phyloP scores from a whole-genome alignment of 2,329 filamentous ascomycete genomes.

The Mycogone perniciosa region DNA sequence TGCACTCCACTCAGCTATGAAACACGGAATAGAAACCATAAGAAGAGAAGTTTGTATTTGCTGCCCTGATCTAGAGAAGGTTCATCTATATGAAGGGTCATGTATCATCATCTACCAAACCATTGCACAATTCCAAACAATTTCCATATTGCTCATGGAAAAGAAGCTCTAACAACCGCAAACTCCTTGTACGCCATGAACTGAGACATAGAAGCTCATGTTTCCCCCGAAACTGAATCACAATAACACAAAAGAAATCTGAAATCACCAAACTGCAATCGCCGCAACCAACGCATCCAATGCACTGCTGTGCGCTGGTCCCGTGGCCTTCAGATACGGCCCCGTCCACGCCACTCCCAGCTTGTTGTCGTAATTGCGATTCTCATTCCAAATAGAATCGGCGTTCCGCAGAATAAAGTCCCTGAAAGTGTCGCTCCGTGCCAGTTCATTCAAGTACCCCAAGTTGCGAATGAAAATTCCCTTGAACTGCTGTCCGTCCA shows the following conservation, averaged over 20 bases:
- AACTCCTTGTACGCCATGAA: no score
- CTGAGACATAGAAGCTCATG: no score
- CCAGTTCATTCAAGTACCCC: conserved; percentile 46
- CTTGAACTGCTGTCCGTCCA: conserved; percentile 61
- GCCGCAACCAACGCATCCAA: conserved; percentile 63
- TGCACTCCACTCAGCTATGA: no score
- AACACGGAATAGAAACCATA: no score
- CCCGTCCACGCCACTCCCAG: conserved; percentile 62
- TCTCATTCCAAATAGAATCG: conserved; percentile 56
- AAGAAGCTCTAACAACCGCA: no score
- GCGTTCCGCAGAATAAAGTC: conserved; percentile 56
- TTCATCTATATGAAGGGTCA: no score
- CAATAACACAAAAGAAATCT: not conserved
- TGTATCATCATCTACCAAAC: no score
- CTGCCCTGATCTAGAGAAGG: no score
- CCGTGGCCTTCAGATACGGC: conserved; percentile 45
- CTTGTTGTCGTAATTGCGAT: conserved; percentile 43
- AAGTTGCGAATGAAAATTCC: conserved; percentile 64
- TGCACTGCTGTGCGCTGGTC: conserved; percentile 57
- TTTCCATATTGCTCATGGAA: no score
- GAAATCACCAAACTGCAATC: conserved; percentile 30
- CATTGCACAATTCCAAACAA: no score
- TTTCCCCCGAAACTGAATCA: no score
- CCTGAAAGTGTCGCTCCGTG: conserved; percentile 43
- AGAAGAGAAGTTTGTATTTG: no score